Conservation (phyloP, 2,329 filamentous ascomycete species). For the Cladophialophora psammophila region DNA sequence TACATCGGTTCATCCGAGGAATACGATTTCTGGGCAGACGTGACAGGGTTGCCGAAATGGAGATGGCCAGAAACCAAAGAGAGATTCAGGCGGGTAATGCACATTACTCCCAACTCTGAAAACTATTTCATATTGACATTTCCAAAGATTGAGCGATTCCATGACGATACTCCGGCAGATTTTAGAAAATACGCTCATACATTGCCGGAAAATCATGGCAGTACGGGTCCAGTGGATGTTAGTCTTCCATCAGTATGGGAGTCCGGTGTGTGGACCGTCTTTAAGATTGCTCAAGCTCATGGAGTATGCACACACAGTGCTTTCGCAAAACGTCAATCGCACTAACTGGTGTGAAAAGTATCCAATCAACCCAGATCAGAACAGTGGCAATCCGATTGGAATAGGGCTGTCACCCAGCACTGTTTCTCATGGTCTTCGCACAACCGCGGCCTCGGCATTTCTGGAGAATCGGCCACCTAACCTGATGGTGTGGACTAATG, state of each 20-base stretch:
- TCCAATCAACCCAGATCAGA: slow-evolving; percentile 6
- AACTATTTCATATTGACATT: not conserved
- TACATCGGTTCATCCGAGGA: not conserved
- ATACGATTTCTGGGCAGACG: not conserved
- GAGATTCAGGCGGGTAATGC: not conserved
- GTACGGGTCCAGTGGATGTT: not conserved
- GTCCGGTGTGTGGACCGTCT: not conserved
- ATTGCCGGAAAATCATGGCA: not conserved
- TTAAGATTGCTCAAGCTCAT: not conserved
- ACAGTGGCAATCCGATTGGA: slow-evolving; percentile 9
- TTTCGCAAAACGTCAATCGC: not conserved
- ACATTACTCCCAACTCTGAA: not conserved
- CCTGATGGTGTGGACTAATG: slow-evolving; percentile 5
- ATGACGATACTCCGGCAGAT: not conserved
- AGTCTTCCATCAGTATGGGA: not conserved
- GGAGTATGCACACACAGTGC: not conserved
- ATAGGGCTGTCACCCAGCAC: slow-evolving; percentile 3
- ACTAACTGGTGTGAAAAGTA: not conserved
- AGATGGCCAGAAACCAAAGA: not conserved
- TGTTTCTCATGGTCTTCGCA: not conserved
- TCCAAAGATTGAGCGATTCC: not conserved
- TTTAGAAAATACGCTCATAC: not conserved
- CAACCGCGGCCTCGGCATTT: not conserved
- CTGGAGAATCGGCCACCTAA: slow-evolving; percentile 1
- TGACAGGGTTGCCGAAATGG: not conserved